phyloP scores from a whole-genome alignment of 805 yeast genomes.

The Millerozyma acaciae region DNA sequence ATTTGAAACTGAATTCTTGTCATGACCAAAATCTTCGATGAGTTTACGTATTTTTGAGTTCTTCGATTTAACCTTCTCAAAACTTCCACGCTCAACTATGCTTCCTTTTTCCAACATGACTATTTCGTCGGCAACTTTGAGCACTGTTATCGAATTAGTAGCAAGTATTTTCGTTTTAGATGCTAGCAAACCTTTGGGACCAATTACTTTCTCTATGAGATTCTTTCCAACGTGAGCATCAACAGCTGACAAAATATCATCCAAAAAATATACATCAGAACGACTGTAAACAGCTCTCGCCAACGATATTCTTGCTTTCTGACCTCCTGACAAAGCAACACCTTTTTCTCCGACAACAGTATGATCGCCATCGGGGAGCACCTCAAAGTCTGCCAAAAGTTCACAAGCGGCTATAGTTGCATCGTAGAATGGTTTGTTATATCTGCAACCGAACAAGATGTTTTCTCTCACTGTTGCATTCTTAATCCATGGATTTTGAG shows the following conservation, averaged over 20 bases:
- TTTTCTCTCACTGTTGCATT: conserved; percentile 39
- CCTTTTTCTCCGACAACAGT: conserved; percentile 46
- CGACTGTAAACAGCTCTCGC: conserved; percentile 42
- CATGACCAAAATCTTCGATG: conserved; percentile 26
- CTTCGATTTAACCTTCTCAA: conserved; percentile 42
- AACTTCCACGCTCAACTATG: conserved; percentile 42
- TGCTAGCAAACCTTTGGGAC: conserved; percentile 24
- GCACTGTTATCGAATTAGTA: conserved; percentile 34
- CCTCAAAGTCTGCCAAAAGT: conserved; percentile 29
- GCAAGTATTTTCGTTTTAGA: conserved; percentile 34
- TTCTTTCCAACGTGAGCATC: conserved; percentile 41
- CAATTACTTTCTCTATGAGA: conserved; percentile 28
- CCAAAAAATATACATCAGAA: conserved; percentile 37
- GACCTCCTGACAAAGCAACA: conserved; percentile 41
- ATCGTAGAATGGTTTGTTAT: conserved; percentile 28
- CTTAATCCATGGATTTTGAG: conserved; percentile 41
- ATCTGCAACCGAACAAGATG: conserved; percentile 33
- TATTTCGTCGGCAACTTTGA: conserved; percentile 31
- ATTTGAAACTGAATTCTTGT: neutral
- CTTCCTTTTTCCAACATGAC: conserved; percentile 25
- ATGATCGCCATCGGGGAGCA: conserved; percentile 37
- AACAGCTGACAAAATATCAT: conserved; percentile 41
- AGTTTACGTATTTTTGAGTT: conserved; percentile 32
- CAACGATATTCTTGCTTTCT: conserved; percentile 38
- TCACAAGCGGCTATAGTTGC: conserved; percentile 36